phyloP scores from a whole-genome alignment of 2,329 filamentous ascomycete genomes.

The Paracoccidioides lutzii region DNA sequence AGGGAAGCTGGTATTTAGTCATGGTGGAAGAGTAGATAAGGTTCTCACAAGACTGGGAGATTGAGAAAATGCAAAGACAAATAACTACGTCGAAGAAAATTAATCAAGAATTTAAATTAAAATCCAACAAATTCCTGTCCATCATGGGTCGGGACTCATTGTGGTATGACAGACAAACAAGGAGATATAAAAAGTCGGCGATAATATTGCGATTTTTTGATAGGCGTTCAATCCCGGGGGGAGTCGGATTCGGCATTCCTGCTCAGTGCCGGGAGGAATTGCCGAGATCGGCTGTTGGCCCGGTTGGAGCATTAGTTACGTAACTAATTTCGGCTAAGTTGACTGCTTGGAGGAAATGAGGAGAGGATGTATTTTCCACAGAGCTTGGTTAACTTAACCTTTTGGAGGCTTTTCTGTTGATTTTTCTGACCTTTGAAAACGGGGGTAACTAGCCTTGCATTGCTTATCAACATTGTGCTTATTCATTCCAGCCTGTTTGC shows the following conservation, averaged over 20 bases:
- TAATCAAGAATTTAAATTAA: background rate
- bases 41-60: background rate
- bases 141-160: background rate
- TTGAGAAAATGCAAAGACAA: background rate
- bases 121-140: background rate
- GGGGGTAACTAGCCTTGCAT: no score
- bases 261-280: background rate
- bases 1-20: slow-evolving; percentile 26
- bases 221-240: background rate
- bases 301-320: background rate
- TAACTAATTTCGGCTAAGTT: no score
- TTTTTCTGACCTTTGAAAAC: no score
- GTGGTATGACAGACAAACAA: background rate
- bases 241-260: background rate
- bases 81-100: background rate
- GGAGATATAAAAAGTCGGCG: background rate
- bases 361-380: no score
- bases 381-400: no score
- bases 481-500: no score
- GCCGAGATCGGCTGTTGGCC: background rate
- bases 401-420: no score
- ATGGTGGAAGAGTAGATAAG: slow-evolving; percentile 11
- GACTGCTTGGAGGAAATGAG: no score
- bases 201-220: background rate
- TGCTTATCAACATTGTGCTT: no score